phyloP scores from a whole-genome alignment of 2,329 filamentous ascomycete species.

The Colletotrichum sp. region DNA sequence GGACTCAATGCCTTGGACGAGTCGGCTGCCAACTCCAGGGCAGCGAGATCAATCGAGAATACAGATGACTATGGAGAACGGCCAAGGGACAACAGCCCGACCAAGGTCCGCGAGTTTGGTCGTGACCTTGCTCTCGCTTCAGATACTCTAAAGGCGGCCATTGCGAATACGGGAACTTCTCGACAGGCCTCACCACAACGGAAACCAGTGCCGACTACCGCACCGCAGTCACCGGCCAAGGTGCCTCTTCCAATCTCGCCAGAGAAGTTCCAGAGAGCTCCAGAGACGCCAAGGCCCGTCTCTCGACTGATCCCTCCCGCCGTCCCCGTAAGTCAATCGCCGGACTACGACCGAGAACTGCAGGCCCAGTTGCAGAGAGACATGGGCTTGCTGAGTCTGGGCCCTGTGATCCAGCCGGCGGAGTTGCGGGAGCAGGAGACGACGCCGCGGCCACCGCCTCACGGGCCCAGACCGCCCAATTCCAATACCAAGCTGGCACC shows the following conservation, averaged over 20 bases:
- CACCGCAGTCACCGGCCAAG: constrained; percentile 59
- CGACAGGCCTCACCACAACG: constrained; percentile 66
- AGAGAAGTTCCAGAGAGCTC: constrained; percentile 43
- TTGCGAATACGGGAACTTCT: constrained; percentile 50
- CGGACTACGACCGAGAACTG: constrained; percentile 65
- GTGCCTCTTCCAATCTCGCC: constrained; percentile 66
- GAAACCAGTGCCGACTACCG: constrained; percentile 50
- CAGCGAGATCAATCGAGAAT: constrained; percentile 56
- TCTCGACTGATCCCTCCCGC: constrained; percentile 50
- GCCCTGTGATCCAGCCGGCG: constrained; percentile 34
- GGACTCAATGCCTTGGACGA: constrained; percentile 79
- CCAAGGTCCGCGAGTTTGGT: constrained; percentile 53
- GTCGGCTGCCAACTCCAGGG: constrained; percentile 78
- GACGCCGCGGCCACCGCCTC: constrained; percentile 23
- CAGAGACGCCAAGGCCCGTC: constrained; percentile 52
- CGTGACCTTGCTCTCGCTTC: constrained; percentile 41
- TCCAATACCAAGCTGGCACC: constrained; percentile 42
- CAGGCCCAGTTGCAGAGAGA: constrained; percentile 70
- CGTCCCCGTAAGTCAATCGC: constrained; percentile 52
- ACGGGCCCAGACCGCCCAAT: constrained; percentile 38
- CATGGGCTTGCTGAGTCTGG: constrained; percentile 61
- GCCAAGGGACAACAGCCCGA: constrained; percentile 55
- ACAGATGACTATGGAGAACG: constrained; percentile 57
- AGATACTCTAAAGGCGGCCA: constrained; percentile 62
- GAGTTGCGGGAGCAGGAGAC: neutral